A percentile compares a stretch with the other conserved stretches of the same genome.
These are phyloP conservation scores for Ceratobasidium sp. DNA, from an alignment of 1,284 basidiomycete genomes.

Conservation along the genomic window DNA sequence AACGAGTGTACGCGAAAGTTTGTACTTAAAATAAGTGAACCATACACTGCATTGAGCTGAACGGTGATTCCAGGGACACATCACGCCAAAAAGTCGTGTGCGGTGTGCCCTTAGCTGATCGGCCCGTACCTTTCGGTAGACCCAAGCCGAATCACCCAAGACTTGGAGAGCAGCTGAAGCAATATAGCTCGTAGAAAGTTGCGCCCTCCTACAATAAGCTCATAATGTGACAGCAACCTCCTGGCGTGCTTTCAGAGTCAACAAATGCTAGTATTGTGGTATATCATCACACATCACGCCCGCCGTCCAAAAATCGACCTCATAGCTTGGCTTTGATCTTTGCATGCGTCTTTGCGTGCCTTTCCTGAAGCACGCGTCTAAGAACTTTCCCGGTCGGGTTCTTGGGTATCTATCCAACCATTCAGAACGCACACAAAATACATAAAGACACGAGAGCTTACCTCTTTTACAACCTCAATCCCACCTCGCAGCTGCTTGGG, in stretches of 20 bases:
- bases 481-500: constrained; percentile 81
- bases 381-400: constrained; percentile 77
- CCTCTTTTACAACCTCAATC: constrained; percentile 73
- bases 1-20: too few species aligned
- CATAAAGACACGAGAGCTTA: constrained; percentile 54
- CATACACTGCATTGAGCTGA: too few species aligned
- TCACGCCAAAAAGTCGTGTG: too few species aligned
- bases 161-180: too few species aligned
- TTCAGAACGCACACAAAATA: constrained; percentile 42
- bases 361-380: constrained; percentile 70
- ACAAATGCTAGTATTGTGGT: not conserved
- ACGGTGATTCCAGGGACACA: too few species aligned
- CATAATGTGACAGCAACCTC: too few species aligned
- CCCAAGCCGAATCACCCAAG: too few species aligned
- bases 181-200: too few species aligned
- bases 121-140: too few species aligned
- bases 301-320: not conserved
- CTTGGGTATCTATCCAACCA: constrained; percentile 71
- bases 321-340: constrained; percentile 59
- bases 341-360: constrained; percentile 62
- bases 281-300: not conserved
- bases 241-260: not conserved
- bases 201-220: too few species aligned
- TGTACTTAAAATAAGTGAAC: too few species aligned
- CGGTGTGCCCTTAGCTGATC: too few species aligned